phyloP scores from a whole-genome alignment of 805 yeast species.

The Suhomyces kilbournensis region DNA sequence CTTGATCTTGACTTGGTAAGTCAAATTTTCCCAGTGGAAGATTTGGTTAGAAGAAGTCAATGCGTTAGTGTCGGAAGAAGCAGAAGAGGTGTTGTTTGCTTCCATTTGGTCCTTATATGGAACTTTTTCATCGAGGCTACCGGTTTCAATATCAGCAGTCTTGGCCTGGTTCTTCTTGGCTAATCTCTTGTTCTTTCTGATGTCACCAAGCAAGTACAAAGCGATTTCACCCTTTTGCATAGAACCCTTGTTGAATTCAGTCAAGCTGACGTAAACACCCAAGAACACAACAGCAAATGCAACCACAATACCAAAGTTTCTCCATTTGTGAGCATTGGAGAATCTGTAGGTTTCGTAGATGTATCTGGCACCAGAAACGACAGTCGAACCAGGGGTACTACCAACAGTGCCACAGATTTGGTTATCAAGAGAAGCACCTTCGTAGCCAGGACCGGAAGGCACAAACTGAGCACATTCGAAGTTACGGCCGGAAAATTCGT shows the following conservation, averaged over 20 bases:
- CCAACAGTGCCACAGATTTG: constrained; percentile 28
- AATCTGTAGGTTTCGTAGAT: constrained; percentile 44
- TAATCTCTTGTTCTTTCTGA: constrained; percentile 46
- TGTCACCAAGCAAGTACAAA: constrained; percentile 51
- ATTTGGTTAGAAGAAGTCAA: constrained; percentile 38
- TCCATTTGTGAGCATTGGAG: constrained; percentile 51
- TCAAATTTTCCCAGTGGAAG: constrained; percentile 76
- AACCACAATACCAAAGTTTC: constrained; percentile 60
- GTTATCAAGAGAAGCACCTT: constrained; percentile 29
- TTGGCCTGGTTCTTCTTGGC: constrained; percentile 20
- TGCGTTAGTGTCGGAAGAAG: constrained; percentile 10
- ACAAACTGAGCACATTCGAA: constrained; percentile 48
- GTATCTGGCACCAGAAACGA: constrained; percentile 25
- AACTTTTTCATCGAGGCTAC: constrained; percentile 16
- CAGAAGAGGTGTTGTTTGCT: constrained; percentile 16
- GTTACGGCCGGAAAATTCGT: constrained; percentile 49
- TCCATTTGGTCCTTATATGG: constrained; percentile 27
- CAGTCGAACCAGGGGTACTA: constrained; percentile 16
- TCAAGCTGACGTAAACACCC: constrained; percentile 47
- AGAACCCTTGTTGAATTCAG: constrained; percentile 60
- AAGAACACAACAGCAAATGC: constrained; percentile 58
- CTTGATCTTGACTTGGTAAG: constrained; percentile 66
- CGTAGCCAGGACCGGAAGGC: constrained; percentile 44
- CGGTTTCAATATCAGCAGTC: constrained; percentile 24
- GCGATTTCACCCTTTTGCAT: constrained; percentile 71